These are phyloP conservation scores for Pilatotrama ljubarskyi DNA, from an alignment of 768 basidiomycete species.

Conservation along the genomic window DNA sequence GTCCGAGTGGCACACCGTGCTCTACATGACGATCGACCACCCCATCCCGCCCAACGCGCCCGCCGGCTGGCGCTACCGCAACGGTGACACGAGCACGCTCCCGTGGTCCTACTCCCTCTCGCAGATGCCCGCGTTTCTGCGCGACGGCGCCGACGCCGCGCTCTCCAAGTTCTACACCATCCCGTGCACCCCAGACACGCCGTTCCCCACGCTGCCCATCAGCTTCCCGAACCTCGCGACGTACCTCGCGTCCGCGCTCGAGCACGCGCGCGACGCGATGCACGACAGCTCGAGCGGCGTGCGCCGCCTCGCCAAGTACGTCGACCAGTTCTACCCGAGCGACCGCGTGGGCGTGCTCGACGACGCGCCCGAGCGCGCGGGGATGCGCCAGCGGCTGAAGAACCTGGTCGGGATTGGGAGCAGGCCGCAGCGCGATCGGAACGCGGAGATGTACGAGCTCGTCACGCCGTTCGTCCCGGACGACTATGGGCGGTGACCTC, in stretches of 20 bases:
- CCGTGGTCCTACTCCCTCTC: constrained; percentile 74
- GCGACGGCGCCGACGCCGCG: constrained; percentile 60
- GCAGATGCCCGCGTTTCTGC: constrained; percentile 58
- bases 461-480: constrained; percentile 82
- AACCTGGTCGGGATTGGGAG: constrained; percentile 56
- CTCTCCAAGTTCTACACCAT: constrained; percentile 73
- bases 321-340: constrained; percentile 65
- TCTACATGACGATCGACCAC: constrained; percentile 79
- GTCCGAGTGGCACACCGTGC: constrained; percentile 67
- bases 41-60: constrained; percentile 51
- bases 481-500: constrained; percentile 57
- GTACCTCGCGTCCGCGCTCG: constrained; percentile 71
- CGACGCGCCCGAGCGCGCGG: constrained; percentile 39
- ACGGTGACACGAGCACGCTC: constrained; percentile 61
- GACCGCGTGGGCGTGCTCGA: constrained; percentile 35
- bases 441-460: constrained; percentile 79
- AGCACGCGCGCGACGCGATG: constrained; percentile 62
- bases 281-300: constrained; percentile 61
- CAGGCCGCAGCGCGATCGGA: constrained; percentile 53
- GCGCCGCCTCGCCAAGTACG: constrained; percentile 68
- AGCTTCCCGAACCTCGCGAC: constrained; percentile 73
- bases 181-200: constrained; percentile 56
- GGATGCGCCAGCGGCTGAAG: constrained; percentile 57
- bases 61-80: constrained; percentile 49
- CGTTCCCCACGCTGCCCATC: constrained; percentile 73